phyloP scores from a whole-genome alignment of 805 yeast species.

The Maudiozyma serrabonitensis region DNA sequence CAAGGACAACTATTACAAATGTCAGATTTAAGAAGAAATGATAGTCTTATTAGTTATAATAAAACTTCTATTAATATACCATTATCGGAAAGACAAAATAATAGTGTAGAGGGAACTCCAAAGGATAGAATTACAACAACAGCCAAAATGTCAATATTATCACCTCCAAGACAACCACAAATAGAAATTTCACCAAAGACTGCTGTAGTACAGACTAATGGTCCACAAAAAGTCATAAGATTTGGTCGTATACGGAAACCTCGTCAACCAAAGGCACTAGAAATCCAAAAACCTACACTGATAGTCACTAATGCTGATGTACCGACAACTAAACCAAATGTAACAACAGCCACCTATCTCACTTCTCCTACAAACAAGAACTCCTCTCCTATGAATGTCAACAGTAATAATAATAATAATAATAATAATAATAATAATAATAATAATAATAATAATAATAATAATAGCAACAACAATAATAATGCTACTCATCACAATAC shows the following conservation, averaged over 20 bases:
- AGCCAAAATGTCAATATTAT: background rate
- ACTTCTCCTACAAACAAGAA: background rate
- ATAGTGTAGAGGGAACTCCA: slow-evolving; percentile 20
- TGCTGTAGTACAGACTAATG: background rate
- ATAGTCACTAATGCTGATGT: background rate
- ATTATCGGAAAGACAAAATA: slow-evolving; percentile 7
- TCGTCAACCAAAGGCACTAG: background rate
- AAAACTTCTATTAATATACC: background rate
- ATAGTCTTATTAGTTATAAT: background rate
- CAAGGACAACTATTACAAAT: slow-evolving; percentile 24
- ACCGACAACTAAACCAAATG: background rate
- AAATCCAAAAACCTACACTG: background rate
- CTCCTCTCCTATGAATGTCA: background rate
- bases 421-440: too few relatives aligned
- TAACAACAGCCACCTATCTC: background rate
- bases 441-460: too few relatives aligned
- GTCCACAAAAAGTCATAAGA: background rate
- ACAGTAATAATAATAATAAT: background rate
- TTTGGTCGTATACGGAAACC: background rate
- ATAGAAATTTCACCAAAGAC: slow-evolving; percentile 1
- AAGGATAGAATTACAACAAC: slow-evolving; percentile 5
- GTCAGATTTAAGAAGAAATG: slow-evolving; percentile 6
- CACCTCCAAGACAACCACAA: background rate
- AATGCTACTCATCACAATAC: background rate
- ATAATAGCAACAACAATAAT: background rate